These are phyloP conservation scores for Citrus maxima DNA, from an alignment of 345 rosid species.

Conservation along the genomic window DNA sequence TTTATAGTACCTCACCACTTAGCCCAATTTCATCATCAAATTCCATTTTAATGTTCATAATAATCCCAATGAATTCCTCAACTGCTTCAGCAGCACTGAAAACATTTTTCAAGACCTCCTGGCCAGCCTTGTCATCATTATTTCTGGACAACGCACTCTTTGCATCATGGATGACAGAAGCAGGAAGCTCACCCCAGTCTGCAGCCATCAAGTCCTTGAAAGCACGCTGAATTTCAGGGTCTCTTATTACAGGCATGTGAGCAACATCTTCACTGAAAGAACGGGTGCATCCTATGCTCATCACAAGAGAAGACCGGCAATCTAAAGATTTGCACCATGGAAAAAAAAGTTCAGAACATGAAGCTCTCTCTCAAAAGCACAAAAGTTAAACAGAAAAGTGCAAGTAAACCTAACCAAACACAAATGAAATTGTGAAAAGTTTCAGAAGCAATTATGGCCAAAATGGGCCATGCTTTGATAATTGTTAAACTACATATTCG, in stretches of 20 bases:
- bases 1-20: constrained; percentile 77
- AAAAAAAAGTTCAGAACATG: constrained; percentile 7
- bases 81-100: constrained; percentile 86
- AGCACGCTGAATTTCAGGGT: constrained; percentile 43
- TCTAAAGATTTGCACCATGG: constrained; percentile 32
- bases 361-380: not conserved
- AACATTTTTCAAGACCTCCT: constrained; percentile 65
- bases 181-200: constrained; percentile 73
- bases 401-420: not conserved
- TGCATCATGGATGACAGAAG: constrained; percentile 42
- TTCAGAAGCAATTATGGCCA: not conserved
- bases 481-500: not conserved
- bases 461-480: not conserved
- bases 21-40: constrained; percentile 81
- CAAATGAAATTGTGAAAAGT: not conserved
- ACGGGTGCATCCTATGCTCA: constrained; percentile 47
- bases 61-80: constrained; percentile 73
- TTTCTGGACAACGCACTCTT: constrained; percentile 57
- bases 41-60: constrained; percentile 74
- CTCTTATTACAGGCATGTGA: constrained; percentile 67
- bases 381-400: not conserved
- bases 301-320: constrained; percentile 32
- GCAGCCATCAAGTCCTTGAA: constrained; percentile 88
- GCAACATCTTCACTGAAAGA: constrained; percentile 57
- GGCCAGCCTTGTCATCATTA: constrained; percentile 69